phyloP scores from a whole-genome alignment of 75 land plant species.

The Selaginella tamariscina region DNA sequence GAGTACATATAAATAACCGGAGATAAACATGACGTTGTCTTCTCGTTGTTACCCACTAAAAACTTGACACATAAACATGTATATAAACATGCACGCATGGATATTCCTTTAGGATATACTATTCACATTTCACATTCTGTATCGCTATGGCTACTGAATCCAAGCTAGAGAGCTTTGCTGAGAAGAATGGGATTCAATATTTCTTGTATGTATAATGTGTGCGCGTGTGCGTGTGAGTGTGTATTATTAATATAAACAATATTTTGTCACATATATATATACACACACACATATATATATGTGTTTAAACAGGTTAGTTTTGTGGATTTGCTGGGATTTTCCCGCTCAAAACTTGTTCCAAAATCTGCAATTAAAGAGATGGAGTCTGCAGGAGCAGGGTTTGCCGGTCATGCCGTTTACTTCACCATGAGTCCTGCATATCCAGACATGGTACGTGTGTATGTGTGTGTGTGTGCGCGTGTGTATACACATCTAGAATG shows the following conservation, averaged over 20 bases:
- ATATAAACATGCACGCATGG: no score
- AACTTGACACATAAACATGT: no score
- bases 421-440: constrained; percentile 26
- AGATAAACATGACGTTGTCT: no score
- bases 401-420: constrained; percentile 29
- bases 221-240: no score
- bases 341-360: constrained; percentile 29
- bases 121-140: no score
- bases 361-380: constrained; percentile 18
- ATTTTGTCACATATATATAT: neutral
- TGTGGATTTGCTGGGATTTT: constrained; percentile 23
- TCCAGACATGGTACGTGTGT: constrained; percentile 23
- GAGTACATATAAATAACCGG: no score
- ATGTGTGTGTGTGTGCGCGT: no score
- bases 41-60: no score
- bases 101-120: no score
- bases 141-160: no score
- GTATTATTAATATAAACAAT: no score
- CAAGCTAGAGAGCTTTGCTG: constrained; percentile 1
- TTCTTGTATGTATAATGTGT: neutral
- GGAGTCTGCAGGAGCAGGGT: constrained; percentile 21
- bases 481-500: no score
- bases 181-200: neutral
- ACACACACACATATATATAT: neutral
- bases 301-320: constrained; percentile 15